phyloP scores from a whole-genome alignment of 169 alveolate species.

The Cryptosporidium meleagridis region DNA sequence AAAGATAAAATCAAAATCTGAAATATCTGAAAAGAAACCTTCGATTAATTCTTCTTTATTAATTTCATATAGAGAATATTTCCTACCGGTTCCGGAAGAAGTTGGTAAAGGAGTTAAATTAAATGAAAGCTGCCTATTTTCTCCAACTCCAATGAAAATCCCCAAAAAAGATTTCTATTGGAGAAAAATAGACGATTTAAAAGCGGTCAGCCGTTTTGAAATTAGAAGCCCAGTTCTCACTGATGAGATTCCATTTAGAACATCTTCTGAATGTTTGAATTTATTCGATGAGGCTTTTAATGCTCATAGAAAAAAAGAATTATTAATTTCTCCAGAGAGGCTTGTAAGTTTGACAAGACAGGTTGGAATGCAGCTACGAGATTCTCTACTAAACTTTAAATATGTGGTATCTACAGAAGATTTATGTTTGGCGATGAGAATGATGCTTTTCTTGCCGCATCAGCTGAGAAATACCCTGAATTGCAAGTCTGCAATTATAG shows the following conservation, averaged over 20 bases:
- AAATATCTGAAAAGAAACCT: not conserved
- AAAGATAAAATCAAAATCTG: not conserved
- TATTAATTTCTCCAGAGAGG: constrained; percentile 50
- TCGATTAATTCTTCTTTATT: not conserved
- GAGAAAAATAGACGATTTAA: constrained; percentile 18
- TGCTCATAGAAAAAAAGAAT: constrained; percentile 11
- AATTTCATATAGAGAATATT: constrained; percentile 1
- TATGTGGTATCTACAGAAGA: constrained; percentile 63
- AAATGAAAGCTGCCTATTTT: constrained; percentile 26
- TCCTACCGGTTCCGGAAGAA: not conserved
- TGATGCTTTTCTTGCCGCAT: constrained; percentile 46
- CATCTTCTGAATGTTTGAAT: constrained; percentile 49
- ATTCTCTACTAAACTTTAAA: constrained; percentile 1
- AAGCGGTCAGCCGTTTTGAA: not conserved
- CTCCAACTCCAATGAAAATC: constrained; percentile 51
- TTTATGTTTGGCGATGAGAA: constrained; percentile 55
- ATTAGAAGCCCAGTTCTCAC: not conserved
- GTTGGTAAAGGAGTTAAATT: constrained; percentile 39
- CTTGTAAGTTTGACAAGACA: constrained; percentile 53
- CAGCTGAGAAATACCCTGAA: constrained; percentile 37
- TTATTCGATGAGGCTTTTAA: constrained; percentile 32
- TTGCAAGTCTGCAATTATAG: constrained; percentile 44
- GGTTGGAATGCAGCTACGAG: constrained; percentile 53
- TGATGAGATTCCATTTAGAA: constrained; percentile 5
- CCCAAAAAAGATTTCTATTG: constrained; percentile 10